These are phyloP conservation scores for Vitis labrusca DNA, from an alignment of 164 flowering plant species.

Conservation along the genomic window DNA sequence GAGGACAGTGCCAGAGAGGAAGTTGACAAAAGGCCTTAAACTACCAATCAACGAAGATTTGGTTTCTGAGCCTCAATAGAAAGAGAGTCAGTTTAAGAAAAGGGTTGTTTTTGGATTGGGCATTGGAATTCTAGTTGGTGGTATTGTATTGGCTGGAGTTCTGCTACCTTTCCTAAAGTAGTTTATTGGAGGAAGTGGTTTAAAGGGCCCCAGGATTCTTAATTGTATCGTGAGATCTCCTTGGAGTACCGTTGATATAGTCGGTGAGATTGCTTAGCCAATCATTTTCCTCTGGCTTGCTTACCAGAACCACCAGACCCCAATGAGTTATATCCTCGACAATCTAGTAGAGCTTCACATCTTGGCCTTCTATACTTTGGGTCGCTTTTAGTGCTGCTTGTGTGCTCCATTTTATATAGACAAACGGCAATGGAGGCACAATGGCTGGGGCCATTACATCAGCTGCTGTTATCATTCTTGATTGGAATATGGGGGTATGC, in stretches of 20 bases:
- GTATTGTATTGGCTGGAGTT: conserved; percentile 51
- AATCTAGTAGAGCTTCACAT: conserved; percentile 88
- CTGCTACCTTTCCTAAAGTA: no score
- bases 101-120: conserved; percentile 82
- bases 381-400: conserved; percentile 80
- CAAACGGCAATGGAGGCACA: conserved; percentile 81
- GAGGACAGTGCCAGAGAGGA: conserved; percentile 39
- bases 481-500: conserved; percentile 98
- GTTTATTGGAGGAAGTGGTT: no score
- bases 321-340: conserved; percentile 80
- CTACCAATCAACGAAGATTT: conserved; percentile 20
- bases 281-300: conserved; percentile 58
- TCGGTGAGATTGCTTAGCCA: no score
- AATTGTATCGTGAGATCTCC: no score
- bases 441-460: conserved; percentile 96
- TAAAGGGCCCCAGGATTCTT: no score
- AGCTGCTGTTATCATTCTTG: conserved; percentile 91
- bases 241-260: no score
- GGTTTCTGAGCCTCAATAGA: conserved; percentile 33
- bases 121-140: conserved; percentile 66
- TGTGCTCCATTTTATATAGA: conserved; percentile 90
- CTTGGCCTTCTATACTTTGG: conserved; percentile 90
- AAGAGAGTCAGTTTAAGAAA: conserved; percentile 72
- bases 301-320: conserved; percentile 97
- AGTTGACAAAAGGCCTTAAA: conserved; percentile 26